phyloP scores from a whole-genome alignment of 352 stramenopile genomes.

The Phytophthora europaea region DNA sequence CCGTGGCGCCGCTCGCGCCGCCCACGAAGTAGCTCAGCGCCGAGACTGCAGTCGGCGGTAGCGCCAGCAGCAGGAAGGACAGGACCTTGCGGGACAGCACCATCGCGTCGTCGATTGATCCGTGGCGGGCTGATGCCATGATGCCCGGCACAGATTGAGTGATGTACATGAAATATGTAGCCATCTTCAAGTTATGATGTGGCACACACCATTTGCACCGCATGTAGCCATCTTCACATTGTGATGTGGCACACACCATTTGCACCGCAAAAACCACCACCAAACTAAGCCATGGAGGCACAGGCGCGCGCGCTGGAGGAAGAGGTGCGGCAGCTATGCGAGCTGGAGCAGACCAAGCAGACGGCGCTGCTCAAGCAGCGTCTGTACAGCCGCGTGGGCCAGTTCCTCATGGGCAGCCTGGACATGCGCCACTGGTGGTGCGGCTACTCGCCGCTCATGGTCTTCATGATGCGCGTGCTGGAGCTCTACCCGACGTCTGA shows the following conservation, averaged over 20 bases:
- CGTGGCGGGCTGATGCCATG: conserved; percentile 10
- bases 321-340: conserved; percentile 46
- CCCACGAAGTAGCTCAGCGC: conserved; percentile 38
- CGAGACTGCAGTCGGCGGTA: conserved; percentile 51
- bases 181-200: conserved; percentile 16
- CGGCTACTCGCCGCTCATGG: conserved; percentile 80
- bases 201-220: neutral
- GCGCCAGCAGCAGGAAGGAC: conserved; percentile 60
- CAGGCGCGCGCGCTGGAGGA: conserved; percentile 51
- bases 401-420: conserved; percentile 79
- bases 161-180: conserved; percentile 10
- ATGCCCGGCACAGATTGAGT: neutral
- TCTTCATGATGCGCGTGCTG: conserved; percentile 90
- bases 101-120: conserved; percentile 18
- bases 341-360: conserved; percentile 47
- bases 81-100: conserved; percentile 51
- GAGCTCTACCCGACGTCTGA: conserved; percentile 79
- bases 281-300: conserved; percentile 36
- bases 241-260: conserved; percentile 19
- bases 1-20: conserved; percentile 29
- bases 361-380: conserved; percentile 66
- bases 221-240: conserved; percentile 19
- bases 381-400: conserved; percentile 79
- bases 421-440: conserved; percentile 86
- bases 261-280: conserved; percentile 19